Conservation (phyloP, 306 rosid species). For the Echinosophora koreensis region DNA sequence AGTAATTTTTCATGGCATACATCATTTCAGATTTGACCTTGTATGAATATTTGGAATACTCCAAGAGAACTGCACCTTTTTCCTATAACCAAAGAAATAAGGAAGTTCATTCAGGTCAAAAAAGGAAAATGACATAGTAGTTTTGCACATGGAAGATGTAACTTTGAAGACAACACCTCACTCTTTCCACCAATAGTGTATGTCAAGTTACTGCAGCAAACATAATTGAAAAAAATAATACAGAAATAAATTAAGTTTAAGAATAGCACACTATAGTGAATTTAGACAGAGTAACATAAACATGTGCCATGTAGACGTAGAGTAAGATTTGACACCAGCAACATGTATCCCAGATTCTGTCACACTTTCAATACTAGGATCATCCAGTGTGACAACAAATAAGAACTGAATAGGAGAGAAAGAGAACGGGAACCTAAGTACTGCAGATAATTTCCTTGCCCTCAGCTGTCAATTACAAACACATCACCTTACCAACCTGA, state of each 20-base stretch:
- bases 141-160: not conserved
- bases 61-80: slow-evolving; percentile 72
- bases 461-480: not conserved
- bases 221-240: not conserved
- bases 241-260: not conserved
- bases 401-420: not conserved
- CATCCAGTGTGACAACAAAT: not conserved
- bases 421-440: not conserved
- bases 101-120: slow-evolving; percentile 2
- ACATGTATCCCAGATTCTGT: not conserved
- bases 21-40: slow-evolving; percentile 80
- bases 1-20: slow-evolving; percentile 66
- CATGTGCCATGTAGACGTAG: not conserved
- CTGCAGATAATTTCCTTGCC: not conserved
- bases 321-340: not conserved
- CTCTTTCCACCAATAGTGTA: not conserved
- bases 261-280: not conserved
- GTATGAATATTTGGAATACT: slow-evolving; percentile 58
- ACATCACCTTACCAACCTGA: not conserved
- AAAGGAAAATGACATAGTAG: slow-evolving; percentile 1
- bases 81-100: slow-evolving; percentile 52
- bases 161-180: slow-evolving; percentile 14
- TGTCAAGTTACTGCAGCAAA: not conserved
- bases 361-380: not conserved
- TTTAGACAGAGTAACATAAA: not conserved